These are phyloP conservation scores for Penicillium sp. DNA, from an alignment of 2,329 filamentous ascomycete species.

Conservation along the genomic window DNA sequence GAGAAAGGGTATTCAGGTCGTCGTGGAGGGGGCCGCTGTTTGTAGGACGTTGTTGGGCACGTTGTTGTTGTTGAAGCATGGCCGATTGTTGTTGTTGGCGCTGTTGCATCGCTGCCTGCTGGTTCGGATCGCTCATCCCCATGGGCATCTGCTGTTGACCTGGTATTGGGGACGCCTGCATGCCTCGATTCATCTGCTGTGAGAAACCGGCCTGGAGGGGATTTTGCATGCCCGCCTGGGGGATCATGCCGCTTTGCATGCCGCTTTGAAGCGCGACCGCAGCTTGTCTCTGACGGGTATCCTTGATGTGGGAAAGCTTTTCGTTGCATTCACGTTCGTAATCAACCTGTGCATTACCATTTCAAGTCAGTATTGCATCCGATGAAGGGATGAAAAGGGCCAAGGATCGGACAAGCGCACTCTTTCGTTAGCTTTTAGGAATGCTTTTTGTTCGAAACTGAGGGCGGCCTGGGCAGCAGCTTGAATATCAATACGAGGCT, in stretches of 20 bases:
- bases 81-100: slow-evolving; percentile 33
- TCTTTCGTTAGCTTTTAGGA: slow-evolving; percentile 41
- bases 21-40: slow-evolving; percentile 31
- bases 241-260: slow-evolving; percentile 27
- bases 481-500: slow-evolving; percentile 41
- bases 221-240: slow-evolving; percentile 4
- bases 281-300: slow-evolving; percentile 46
- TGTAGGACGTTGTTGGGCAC: slow-evolving; percentile 32
- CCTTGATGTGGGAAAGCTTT: slow-evolving; percentile 46
- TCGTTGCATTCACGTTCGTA: slow-evolving; percentile 47
- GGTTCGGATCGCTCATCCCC: slow-evolving; percentile 34
- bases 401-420: slow-evolving; percentile 17
- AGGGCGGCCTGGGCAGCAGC: slow-evolving; percentile 43
- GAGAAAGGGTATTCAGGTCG: slow-evolving; percentile 37
- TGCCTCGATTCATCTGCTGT: slow-evolving; percentile 50
- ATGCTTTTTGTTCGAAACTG: slow-evolving; percentile 47
- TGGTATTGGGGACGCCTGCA: slow-evolving; percentile 52
- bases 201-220: slow-evolving; percentile 48
- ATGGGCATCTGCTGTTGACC: slow-evolving; percentile 40
- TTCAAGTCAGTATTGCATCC: slow-evolving; percentile 4
- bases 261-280: slow-evolving; percentile 39
- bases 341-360: slow-evolving; percentile 30
- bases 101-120: slow-evolving; percentile 36
- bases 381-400: neutral
- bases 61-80: slow-evolving; percentile 31